Evolutionary conservation across 2,329 filamentous ascomycete species (phyloP), one percentile per base, ranked within the genome.

Genomic region (Juglanconis oblonga): DNA sequence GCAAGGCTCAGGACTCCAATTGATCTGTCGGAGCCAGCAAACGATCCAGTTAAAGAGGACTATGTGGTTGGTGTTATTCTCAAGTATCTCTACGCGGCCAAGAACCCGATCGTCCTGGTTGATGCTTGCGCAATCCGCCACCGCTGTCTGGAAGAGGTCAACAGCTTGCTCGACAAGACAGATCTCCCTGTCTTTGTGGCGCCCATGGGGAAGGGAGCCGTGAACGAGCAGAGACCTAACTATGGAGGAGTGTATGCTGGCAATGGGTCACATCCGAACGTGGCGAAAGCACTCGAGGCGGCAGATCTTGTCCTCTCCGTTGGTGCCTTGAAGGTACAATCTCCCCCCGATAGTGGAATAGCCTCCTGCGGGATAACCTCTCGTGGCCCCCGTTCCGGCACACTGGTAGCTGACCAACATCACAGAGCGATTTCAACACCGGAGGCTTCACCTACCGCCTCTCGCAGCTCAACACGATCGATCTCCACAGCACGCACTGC

Each of bases 231-330:
- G 2, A 81, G 89, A 51, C 78, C 82, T n/a, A 89, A 85, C 68
- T 96, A 89, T 66, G 90, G 90, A 29, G 92, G 92, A 64, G 90
- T 96, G 5, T 96, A 96, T 72, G 89, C 89, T 8, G 92, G 92
- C n/a, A 82, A 83, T 61, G 91, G 88, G 40, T 92, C 88, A 36
- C 83, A 87, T 55, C 80, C 84, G 1, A 81, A 82, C 42, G 88
- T 90, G 31, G 81, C 82, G 64, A 76, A 86, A 48, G 80, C 82
- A 33, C 82, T 92, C 29, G 89, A 92, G 68, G 78, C 79, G 1
- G 84, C 88, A 0, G 90, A 93, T 69, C 77, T 92, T 4, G 84
- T 93, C 57, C 78, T 93, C 55, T 85, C 80, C 57, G 83, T 93
- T 62, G 90, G 90, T 45, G 80, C 85, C 42, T 79, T 89, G 64